Evolutionary conservation across 805 yeast genomes (phyloP), one percentile per base, ranked within the genome.

Genomic region (Kluyveromyces wickerhamii): DNA sequence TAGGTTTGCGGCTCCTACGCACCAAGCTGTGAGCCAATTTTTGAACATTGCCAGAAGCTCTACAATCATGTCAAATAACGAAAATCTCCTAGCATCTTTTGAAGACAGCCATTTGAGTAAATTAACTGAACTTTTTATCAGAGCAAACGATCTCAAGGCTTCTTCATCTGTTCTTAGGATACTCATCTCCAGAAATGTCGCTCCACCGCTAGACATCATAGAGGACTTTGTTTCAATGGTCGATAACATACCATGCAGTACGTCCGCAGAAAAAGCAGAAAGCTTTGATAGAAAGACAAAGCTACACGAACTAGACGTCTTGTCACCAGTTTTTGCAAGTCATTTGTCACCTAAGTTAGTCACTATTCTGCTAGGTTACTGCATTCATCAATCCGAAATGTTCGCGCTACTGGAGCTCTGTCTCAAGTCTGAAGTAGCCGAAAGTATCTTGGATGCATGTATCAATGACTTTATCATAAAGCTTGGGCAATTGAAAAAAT

Each of bases 311-410:
- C 14, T 30, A 19, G n/a, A 30, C 11, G 48, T 46, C 32, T 35
- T 56, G 22, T 39, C 40, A 9, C 40, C 47, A 4, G 25, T 51
- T 14, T 40, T 56, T n/a, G 33, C 41, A 17, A 32, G 41, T 8
- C 32, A 37, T 10, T 38, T 41, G 24, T 35, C 42, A 1, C 35
- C 46, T 3, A 20, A 23, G 8, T 30, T 44, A 6, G 40, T 49
- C 7, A 30, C 38, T 10, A 38, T 35, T 14, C 32, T 48, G 20
- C 39, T 52, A 20, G 41, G 48, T 6, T 37, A 44, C 27, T 51
- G 55, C 42, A 26, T 44, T n/a, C 51, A 49, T 32, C 38, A 34
- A 23, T 38, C 42, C 14, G 58, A 54, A 30, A 29, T 54, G 1
- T 17, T 19, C n/a, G 31, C 40, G 15, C 22, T 56, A 20, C 19